Percentiles rank a stretch among this genome's conserved stretches.
These are phyloP conservation scores for Rhodotorula sp. DNA, from an alignment of 1,284 basidiomycete genomes.

Conservation along the genomic window DNA sequence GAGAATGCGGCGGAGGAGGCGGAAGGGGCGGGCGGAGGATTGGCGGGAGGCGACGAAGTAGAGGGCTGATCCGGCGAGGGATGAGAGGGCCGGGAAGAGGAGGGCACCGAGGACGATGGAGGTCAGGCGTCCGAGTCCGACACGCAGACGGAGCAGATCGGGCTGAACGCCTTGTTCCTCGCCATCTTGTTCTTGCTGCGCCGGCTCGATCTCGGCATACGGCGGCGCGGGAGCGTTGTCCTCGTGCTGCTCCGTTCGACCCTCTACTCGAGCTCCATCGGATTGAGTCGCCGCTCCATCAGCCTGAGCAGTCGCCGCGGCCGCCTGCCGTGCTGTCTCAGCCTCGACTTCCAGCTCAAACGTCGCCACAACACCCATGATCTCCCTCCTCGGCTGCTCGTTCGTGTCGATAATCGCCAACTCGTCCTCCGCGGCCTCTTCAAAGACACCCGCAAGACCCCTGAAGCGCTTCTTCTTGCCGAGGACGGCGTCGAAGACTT, in stretches of 20 bases:
- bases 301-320: background rate
- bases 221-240: background rate
- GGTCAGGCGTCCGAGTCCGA: conserved; percentile 33
- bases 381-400: background rate
- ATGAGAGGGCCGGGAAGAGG: conserved; percentile 30
- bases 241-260: too few species aligned
- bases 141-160: conserved; percentile 15
- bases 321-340: too few species aligned
- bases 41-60: conserved; percentile 27
- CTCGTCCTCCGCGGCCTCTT: conserved; percentile 24
- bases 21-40: conserved; percentile 1
- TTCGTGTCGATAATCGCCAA: background rate
- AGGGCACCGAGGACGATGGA: conserved; percentile 37
- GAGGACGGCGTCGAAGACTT: conserved; percentile 35
- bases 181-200: background rate
- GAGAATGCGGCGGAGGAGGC: background rate
- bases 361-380: conserved; percentile 29
- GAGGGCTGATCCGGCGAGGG: conserved; percentile 23
- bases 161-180: background rate
- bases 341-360: conserved; percentile 29
- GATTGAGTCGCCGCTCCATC: background rate
- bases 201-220: background rate
- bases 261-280: background rate
- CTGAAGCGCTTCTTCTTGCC: conserved; percentile 19
- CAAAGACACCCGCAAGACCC: conserved; percentile 28